These are phyloP conservation scores for Pelargonium myrrhifolium DNA, from an alignment of 441 rosid species.

Conservation along the genomic window DNA sequence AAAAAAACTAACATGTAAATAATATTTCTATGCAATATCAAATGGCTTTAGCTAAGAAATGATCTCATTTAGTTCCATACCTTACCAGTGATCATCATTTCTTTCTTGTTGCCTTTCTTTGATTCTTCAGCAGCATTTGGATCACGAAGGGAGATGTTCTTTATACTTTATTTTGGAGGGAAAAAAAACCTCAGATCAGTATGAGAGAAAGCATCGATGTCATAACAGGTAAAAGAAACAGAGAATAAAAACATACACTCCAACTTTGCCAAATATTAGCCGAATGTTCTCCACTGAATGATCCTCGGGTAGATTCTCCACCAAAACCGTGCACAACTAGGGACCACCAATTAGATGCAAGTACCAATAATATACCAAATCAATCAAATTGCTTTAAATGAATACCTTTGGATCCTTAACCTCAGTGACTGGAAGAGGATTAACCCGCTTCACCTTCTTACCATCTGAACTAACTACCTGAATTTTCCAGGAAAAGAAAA, in stretches of 20 bases:
- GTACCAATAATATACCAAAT: neutral
- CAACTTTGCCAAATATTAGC: constrained; percentile 63
- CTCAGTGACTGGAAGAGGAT: constrained; percentile 52
- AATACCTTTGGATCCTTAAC: constrained; percentile 71
- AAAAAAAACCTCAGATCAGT: constrained; percentile 10
- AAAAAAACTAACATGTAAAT: neutral
- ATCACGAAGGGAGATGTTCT: constrained; percentile 42
- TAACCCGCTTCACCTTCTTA: constrained; percentile 70
- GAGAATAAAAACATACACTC: constrained; percentile 49
- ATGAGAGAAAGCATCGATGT: constrained; percentile 12
- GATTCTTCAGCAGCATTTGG: constrained; percentile 52
- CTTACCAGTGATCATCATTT: constrained; percentile 47
- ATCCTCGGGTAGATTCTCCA: neutral
- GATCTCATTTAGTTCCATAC: constrained; percentile 30
- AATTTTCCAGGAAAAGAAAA: neutral
- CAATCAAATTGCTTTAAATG: constrained; percentile 15
- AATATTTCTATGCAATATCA: neutral
- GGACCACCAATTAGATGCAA: constrained; percentile 37
- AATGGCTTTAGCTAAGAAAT: neutral
- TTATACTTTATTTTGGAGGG: constrained; percentile 38
- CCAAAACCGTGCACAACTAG: neutral
- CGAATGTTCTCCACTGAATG: constrained; percentile 46
- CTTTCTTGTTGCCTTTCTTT: constrained; percentile 48
- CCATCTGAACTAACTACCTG: constrained; percentile 69
- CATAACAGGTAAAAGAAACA: constrained; percentile 4